phyloP scores from a whole-genome alignment of 2,329 filamentous ascomycete species.

The Penicillium sp. region DNA sequence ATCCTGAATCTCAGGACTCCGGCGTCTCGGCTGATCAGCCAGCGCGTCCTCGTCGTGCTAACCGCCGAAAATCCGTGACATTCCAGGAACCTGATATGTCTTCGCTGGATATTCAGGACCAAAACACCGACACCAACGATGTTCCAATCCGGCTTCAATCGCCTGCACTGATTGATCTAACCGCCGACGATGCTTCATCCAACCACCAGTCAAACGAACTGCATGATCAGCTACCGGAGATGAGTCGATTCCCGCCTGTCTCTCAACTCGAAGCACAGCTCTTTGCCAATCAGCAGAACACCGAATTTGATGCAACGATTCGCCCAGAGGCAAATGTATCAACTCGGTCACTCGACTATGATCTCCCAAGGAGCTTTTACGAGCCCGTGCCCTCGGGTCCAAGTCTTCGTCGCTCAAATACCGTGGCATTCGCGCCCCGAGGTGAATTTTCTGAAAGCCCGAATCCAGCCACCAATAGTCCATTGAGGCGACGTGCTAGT shows the following conservation, averaged over 20 bases:
- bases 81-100: constrained; percentile 20
- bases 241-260: constrained; percentile 44
- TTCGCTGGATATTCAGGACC: not conserved
- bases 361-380: not conserved
- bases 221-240: constrained; percentile 30
- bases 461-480: not conserved
- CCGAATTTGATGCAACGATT: not conserved
- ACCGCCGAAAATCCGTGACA: constrained; percentile 27
- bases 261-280: constrained; percentile 47
- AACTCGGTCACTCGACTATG: not conserved
- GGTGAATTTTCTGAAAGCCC: not conserved
- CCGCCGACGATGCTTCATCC: constrained; percentile 40
- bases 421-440: constrained; percentile 31
- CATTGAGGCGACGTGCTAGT: constrained; percentile 39
- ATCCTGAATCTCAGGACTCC: not conserved
- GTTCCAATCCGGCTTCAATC: constrained; percentile 5
- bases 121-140: not conserved
- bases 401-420: constrained; percentile 33
- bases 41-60: constrained; percentile 2
- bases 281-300: constrained; percentile 29
- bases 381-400: not conserved
- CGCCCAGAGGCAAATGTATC: not conserved
- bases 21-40: not conserved
- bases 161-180: constrained; percentile 39
- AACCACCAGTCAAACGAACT: constrained; percentile 35